Evolutionary conservation across 257 asterid genomes (phyloP).

Genomic region (Nicotiana otophora): DNA sequence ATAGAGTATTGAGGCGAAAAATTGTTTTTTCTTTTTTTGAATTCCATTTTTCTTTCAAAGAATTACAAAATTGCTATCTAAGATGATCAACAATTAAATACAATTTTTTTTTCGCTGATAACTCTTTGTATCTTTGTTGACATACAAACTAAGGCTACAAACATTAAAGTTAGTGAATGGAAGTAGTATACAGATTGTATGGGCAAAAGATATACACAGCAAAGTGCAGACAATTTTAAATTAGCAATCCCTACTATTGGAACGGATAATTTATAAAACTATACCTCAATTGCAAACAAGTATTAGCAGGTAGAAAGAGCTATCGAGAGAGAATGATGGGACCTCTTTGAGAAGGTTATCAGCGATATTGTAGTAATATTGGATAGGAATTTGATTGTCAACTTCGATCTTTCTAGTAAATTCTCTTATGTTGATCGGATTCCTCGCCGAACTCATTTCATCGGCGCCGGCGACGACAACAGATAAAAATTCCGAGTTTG

Average conservation of each 20-base stretch:
- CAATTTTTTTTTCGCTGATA: too few species aligned
- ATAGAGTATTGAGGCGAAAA: too few species aligned
- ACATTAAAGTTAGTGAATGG: not conserved
- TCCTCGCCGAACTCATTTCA: conserved; percentile 43
- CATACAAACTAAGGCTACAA: not conserved
- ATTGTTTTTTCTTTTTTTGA: too few species aligned
- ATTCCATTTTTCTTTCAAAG: not conserved
- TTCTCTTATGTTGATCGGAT: conserved; percentile 29
- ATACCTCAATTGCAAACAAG: too few species aligned
- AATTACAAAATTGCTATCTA: too few species aligned
- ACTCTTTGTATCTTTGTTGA: not conserved
- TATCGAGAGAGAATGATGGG: not conserved
- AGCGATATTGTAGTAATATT: conserved; percentile 73
- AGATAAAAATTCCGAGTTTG: not conserved
- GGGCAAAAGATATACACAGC: not conserved
- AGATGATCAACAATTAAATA: too few species aligned
- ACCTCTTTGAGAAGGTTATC: conserved; percentile 87
- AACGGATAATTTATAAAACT: not conserved
- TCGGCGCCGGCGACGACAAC: conserved; percentile 10
- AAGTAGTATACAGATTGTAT: not conserved
- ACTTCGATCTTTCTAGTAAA: conserved; percentile 44
- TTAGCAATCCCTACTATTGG: not conserved
- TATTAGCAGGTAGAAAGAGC: not conserved
- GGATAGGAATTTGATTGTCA: conserved; percentile 69
- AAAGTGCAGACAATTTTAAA: not conserved